Evolutionary conservation across 2,329 filamentous ascomycete genomes (phyloP).

Genomic region (Paracoccidioides brasiliensis): DNA sequence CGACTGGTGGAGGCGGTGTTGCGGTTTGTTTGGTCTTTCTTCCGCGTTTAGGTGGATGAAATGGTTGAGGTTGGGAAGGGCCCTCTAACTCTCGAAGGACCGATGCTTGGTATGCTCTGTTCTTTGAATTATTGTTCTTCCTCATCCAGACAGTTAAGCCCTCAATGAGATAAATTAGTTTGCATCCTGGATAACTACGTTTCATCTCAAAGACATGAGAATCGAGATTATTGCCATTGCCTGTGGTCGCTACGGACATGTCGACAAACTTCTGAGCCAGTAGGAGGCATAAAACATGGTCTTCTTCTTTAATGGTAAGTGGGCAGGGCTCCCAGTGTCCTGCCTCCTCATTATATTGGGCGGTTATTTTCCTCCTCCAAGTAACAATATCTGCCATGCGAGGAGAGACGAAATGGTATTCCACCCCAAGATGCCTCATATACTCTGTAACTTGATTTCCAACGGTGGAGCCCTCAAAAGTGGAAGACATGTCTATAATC

Average conservation of each 20-base stretch:
- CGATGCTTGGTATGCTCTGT: slow-evolving; percentile 53
- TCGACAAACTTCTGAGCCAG: slow-evolving; percentile 53
- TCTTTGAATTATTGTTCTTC: slow-evolving; percentile 54
- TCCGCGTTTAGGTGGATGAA: slow-evolving; percentile 15
- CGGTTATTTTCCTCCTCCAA: slow-evolving; percentile 57
- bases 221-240: slow-evolving; percentile 38
- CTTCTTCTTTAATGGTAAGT: slow-evolving; percentile 39
- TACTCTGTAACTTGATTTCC: slow-evolving; percentile 32
- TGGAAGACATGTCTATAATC: slow-evolving; percentile 56
- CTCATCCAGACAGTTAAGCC: slow-evolving; percentile 53
- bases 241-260: slow-evolving; percentile 35
- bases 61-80: slow-evolving; percentile 16
- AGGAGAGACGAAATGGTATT: slow-evolving; percentile 27
- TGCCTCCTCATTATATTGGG: slow-evolving; percentile 46
- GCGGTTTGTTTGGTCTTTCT: slow-evolving; percentile 30
- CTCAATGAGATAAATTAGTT: slow-evolving; percentile 58
- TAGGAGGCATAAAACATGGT: slow-evolving; percentile 50
- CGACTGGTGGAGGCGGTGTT: slow-evolving; percentile 41
- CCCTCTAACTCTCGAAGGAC: slow-evolving; percentile 37
- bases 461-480: slow-evolving; percentile 37
- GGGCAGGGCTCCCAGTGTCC: slow-evolving; percentile 53
- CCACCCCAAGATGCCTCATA: slow-evolving; percentile 31
- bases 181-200: slow-evolving; percentile 39
- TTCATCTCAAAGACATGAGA: slow-evolving; percentile 46
- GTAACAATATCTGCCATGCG: slow-evolving; percentile 42